Evolutionary conservation across 805 yeast genomes (phyloP).

Genomic region (Pichia nakasei): DNA sequence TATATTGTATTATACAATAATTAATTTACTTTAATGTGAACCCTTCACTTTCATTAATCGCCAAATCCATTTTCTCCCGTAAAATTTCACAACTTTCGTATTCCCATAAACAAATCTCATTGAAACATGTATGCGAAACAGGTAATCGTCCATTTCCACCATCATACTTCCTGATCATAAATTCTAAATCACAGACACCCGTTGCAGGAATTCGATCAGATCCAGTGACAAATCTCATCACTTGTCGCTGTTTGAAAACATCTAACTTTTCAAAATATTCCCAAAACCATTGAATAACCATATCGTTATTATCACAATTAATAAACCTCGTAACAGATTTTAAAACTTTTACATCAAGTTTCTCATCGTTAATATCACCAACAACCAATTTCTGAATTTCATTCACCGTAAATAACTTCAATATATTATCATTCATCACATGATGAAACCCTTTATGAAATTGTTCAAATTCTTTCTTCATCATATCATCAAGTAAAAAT

Average conservation of each 20-base stretch:
- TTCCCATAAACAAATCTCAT: slow-evolving; percentile 71
- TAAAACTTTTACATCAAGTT: slow-evolving; percentile 57
- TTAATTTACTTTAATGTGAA: slow-evolving; percentile 44
- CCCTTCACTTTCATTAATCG: slow-evolving; percentile 75
- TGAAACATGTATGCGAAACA: slow-evolving; percentile 89
- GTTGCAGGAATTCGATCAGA: slow-evolving; percentile 90
- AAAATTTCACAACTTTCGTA: slow-evolving; percentile 52
- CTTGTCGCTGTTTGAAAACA: slow-evolving; percentile 44
- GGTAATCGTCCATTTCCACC: slow-evolving; percentile 51
- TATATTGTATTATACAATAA: not conserved
- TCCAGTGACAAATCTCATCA: slow-evolving; percentile 78
- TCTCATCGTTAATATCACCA: slow-evolving; percentile 49
- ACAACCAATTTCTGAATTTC: slow-evolving; percentile 74
- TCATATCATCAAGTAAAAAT: slow-evolving; percentile 50
- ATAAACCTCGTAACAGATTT: slow-evolving; percentile 65
- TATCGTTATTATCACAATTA: slow-evolving; percentile 43
- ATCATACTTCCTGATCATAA: slow-evolving; percentile 49
- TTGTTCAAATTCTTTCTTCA: slow-evolving; percentile 43
- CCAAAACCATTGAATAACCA: slow-evolving; percentile 80
- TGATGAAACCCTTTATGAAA: slow-evolving; percentile 64
- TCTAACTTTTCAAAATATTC: slow-evolving; percentile 46
- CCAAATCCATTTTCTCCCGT: slow-evolving; percentile 48
- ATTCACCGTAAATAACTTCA: slow-evolving; percentile 70
- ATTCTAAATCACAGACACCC: slow-evolving; percentile 67
- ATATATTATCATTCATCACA: slow-evolving; percentile 74